Conservation (phyloP, 768 basidiomycete species). For the Phallus indusiatus region DNA sequence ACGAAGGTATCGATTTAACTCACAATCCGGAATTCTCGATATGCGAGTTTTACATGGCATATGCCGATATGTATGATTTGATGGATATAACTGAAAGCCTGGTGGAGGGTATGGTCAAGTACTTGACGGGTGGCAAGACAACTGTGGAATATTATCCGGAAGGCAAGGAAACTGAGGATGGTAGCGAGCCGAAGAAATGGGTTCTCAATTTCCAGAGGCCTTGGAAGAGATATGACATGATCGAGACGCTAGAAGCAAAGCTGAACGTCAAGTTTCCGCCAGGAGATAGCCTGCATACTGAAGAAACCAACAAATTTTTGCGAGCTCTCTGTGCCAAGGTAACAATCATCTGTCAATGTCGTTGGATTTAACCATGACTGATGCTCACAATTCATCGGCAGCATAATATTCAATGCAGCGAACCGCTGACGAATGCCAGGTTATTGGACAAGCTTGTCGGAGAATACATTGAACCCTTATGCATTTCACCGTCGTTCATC, state of each 20-base stretch:
- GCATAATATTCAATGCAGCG: slow-evolving; percentile 95
- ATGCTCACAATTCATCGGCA: slow-evolving; percentile 20
- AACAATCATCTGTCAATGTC: neutral
- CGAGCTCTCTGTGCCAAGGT: slow-evolving; percentile 80
- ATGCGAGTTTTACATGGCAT: slow-evolving; percentile 99
- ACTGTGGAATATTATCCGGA: slow-evolving; percentile 85
- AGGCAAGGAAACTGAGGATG: slow-evolving; percentile 65
- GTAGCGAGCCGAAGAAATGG: slow-evolving; percentile 40
- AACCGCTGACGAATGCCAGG: slow-evolving; percentile 91
- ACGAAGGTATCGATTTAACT: slow-evolving; percentile 97
- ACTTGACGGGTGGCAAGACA: slow-evolving; percentile 70
- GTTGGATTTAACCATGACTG: neutral
- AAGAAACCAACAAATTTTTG: slow-evolving; percentile 83
- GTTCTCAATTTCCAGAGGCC: slow-evolving; percentile 84
- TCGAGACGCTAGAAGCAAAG: slow-evolving; percentile 91
- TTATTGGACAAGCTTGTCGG: slow-evolving; percentile 99
- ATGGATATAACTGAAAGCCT: slow-evolving; percentile 95
- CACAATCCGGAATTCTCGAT: slow-evolving; percentile 99
- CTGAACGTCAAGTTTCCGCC: slow-evolving; percentile 85
- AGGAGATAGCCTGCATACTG: slow-evolving; percentile 80
- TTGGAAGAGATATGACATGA: slow-evolving; percentile 99
- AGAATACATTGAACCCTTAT: slow-evolving; percentile 95
- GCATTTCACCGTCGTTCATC: slow-evolving; percentile 94
- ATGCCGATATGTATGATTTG: slow-evolving; percentile 96
- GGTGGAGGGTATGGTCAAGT: slow-evolving; percentile 86